Percentiles rank a stretch among this genome's conserved stretches.
phyloP scores from a whole-genome alignment of 306 rosid species.

The Arachis stenosperma region DNA sequence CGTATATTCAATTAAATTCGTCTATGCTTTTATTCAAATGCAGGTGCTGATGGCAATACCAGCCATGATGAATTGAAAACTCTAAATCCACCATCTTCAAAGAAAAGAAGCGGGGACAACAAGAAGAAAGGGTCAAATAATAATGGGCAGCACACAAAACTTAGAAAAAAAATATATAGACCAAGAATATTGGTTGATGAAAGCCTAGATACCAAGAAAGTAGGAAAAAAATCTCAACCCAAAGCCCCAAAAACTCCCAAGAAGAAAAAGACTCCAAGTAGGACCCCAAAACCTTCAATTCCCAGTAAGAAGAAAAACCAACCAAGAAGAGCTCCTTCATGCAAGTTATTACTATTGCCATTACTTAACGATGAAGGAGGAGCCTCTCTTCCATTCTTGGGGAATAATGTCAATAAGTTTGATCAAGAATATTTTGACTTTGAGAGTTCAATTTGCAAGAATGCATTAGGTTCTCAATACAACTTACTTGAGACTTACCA shows the following conservation, averaged over 20 bases:
- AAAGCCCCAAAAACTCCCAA: conserved; percentile 29
- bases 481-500: conserved; percentile 16
- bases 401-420: background rate
- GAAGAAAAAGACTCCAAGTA: conserved; percentile 23
- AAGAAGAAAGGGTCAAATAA: background rate
- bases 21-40: background rate
- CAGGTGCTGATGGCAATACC: background rate
- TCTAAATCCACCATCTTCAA: background rate
- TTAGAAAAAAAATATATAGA: conserved; percentile 39
- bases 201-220: background rate
- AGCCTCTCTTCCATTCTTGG: conserved; percentile 12
- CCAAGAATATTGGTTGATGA: conserved; percentile 44
- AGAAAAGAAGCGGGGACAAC: conserved; percentile 29
- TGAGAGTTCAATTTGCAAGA: background rate
- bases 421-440: background rate
- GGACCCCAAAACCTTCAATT: conserved; percentile 39
- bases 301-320: conserved; percentile 14
- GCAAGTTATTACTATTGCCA: conserved; percentile 14
- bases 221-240: background rate
- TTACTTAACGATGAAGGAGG: background rate
- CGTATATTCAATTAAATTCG: too few species aligned
- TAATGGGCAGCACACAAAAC: background rate
- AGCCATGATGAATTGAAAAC: background rate
- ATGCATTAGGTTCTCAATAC: conserved; percentile 12
- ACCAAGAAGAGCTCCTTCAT: background rate